These are phyloP conservation scores for Didymella exigua DNA, from an alignment of 2,329 filamentous ascomycete species.

Conservation along the genomic window DNA sequence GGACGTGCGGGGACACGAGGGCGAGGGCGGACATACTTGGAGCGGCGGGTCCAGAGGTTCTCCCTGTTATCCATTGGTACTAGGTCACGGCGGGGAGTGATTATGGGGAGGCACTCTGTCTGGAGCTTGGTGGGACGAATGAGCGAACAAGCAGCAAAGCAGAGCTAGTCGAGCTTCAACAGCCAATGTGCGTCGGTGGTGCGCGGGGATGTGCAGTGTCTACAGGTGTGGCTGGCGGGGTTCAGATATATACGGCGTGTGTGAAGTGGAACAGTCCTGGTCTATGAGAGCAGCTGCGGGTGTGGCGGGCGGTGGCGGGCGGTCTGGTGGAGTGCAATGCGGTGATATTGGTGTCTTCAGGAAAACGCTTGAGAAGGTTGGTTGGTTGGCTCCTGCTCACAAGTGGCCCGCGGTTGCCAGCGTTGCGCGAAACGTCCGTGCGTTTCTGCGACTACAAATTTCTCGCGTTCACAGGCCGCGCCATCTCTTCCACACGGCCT, in stretches of 20 bases:
- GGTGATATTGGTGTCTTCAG: conserved; percentile 27
- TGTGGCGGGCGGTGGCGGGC: conserved; percentile 21
- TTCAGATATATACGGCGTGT: conserved; percentile 5
- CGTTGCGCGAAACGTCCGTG: conserved; percentile 9
- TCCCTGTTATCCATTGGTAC: conserved; percentile 51
- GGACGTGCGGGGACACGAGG: conserved; percentile 23
- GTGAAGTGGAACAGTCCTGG: conserved; percentile 6
- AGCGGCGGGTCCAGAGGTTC: conserved; percentile 77
- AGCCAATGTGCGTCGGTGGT: conserved; percentile 16
- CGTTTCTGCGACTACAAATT: conserved; percentile 25
- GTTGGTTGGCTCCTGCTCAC: conserved; percentile 32
- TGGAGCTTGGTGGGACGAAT: conserved; percentile 42
- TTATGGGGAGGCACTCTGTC: conserved; percentile 22
- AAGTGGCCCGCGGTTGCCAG: conserved; percentile 30
- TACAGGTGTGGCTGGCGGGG: neutral
- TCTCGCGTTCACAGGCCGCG: conserved; percentile 25
- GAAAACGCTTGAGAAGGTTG: conserved; percentile 39
- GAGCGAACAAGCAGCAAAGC: conserved; percentile 46
- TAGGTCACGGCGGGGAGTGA: conserved; percentile 12
- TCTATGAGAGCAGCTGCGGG: conserved; percentile 3
- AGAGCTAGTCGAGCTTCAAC: conserved; percentile 16
- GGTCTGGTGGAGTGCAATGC: conserved; percentile 25
- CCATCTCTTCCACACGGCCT: conserved; percentile 58
- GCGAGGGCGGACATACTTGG: conserved; percentile 66
- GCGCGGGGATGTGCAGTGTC: conserved; percentile 19